phyloP scores from a whole-genome alignment of 306 rosid species.

The Quercus cerris region DNA sequence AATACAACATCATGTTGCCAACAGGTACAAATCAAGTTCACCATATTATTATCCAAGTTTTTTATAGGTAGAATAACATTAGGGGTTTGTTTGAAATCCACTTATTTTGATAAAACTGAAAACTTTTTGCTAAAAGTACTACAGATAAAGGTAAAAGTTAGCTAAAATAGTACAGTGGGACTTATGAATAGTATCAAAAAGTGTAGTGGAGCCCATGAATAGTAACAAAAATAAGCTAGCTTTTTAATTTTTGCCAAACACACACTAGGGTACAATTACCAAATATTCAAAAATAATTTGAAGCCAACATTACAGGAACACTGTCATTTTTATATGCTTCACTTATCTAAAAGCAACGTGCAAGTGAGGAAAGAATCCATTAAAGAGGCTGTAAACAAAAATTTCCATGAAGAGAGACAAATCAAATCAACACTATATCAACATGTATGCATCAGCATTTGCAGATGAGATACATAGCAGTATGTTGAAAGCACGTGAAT shows the following conservation, averaged over 20 bases:
- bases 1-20: not conserved
- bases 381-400: not conserved
- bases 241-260: too few relatives aligned
- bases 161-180: fast-evolving
- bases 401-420: not conserved
- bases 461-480: not conserved
- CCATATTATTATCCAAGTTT: too few relatives aligned
- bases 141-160: too few relatives aligned
- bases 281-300: not conserved
- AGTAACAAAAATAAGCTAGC: too few relatives aligned
- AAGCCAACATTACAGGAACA: not conserved
- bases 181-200: too few relatives aligned
- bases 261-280: not conserved
- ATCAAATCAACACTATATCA: not conserved
- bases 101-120: too few relatives aligned
- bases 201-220: too few relatives aligned
- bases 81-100: not conserved
- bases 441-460: not conserved
- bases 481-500: too few relatives aligned
- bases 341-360: not conserved
- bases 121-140: too few relatives aligned
- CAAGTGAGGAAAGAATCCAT: not conserved
- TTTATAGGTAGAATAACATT: not conserved
- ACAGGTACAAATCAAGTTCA: not conserved
- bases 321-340: not conserved